Conservation (phyloP, 148 eudicot genomes). For the Agrostemma githago region DNA sequence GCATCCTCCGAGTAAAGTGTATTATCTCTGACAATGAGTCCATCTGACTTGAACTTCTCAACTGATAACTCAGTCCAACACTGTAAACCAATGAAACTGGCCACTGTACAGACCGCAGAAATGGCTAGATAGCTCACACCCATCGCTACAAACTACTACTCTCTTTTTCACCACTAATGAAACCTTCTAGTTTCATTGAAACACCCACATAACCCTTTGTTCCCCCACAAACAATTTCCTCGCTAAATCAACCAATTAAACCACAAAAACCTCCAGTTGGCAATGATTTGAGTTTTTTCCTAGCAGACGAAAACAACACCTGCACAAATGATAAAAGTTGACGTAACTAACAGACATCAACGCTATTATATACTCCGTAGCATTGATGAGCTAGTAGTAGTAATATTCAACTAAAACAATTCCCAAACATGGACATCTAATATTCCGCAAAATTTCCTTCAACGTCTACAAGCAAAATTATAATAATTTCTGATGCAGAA, state of each 20-base stretch:
- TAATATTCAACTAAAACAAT: neutral
- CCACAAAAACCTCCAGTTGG: neutral
- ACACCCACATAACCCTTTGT: constrained; percentile 29
- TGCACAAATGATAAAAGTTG: constrained; percentile 1
- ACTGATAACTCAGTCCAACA: constrained; percentile 72
- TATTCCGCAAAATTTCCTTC: neutral
- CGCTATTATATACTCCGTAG: neutral
- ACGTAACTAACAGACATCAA: neutral
- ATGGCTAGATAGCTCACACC: constrained; percentile 61
- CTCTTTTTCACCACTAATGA: constrained; percentile 22
- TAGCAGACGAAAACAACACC: constrained; percentile 9
- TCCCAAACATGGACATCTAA: neutral
- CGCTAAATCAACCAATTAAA: neutral
- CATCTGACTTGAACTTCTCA: constrained; percentile 57
- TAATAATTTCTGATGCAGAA: neutral
- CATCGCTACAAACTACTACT: constrained; percentile 43
- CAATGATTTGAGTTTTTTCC: constrained; percentile 2
- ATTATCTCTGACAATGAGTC: constrained; percentile 38
- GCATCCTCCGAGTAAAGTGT: constrained; percentile 44
- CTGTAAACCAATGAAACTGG: constrained; percentile 67
- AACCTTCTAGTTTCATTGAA: constrained; percentile 53
- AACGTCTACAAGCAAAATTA: neutral
- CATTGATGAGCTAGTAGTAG: neutral
- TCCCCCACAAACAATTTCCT: neutral
- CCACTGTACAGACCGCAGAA: constrained; percentile 62